Evolutionary conservation across 148 eudicot genomes (phyloP).

Genomic region (Chenopodium album): DNA sequence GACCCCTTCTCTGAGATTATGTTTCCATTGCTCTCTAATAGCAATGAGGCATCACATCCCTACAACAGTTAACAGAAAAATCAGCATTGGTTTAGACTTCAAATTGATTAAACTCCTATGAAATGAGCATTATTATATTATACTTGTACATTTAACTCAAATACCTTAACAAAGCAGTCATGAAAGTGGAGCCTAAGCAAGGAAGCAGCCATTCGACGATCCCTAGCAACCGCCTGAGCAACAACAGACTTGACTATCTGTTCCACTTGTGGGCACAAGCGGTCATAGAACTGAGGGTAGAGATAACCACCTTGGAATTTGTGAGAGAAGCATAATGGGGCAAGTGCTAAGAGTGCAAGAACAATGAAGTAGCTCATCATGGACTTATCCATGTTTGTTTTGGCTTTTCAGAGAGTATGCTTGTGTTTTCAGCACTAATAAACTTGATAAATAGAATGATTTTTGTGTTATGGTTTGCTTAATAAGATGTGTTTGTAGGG

Average conservation of each 20-base stretch:
- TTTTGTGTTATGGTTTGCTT: background rate
- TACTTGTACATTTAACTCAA: background rate
- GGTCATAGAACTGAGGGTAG: slow-evolving; percentile 35
- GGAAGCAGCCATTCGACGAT: slow-evolving; percentile 62
- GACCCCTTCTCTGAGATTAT: slow-evolving; percentile 47
- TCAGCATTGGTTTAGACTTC: too few relatives aligned
- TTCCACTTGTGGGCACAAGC: slow-evolving; percentile 42
- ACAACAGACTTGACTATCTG: slow-evolving; percentile 47
- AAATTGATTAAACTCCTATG: background rate
- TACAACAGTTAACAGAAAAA: background rate
- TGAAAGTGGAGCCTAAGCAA: slow-evolving; percentile 56
- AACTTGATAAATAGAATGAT: background rate
- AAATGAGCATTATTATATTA: background rate
- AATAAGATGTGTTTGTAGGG: background rate
- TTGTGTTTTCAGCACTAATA: background rate
- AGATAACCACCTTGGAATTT: slow-evolving; percentile 29
- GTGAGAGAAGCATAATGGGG: slow-evolving; percentile 28
- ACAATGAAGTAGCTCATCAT: slow-evolving; percentile 21
- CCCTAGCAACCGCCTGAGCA: slow-evolving; percentile 46
- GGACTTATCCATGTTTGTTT: slow-evolving; percentile 19
- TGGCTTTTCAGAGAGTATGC: background rate
- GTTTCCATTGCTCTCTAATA: slow-evolving; percentile 40
- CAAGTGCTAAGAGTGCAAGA: slow-evolving; percentile 19
- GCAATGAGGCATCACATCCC: slow-evolving; percentile 59
- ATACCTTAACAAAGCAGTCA: slow-evolving; percentile 62